These are phyloP conservation scores for Rhodotorula babjevae DNA, from an alignment of 768 basidiomycete genomes.

Conservation along the genomic window DNA sequence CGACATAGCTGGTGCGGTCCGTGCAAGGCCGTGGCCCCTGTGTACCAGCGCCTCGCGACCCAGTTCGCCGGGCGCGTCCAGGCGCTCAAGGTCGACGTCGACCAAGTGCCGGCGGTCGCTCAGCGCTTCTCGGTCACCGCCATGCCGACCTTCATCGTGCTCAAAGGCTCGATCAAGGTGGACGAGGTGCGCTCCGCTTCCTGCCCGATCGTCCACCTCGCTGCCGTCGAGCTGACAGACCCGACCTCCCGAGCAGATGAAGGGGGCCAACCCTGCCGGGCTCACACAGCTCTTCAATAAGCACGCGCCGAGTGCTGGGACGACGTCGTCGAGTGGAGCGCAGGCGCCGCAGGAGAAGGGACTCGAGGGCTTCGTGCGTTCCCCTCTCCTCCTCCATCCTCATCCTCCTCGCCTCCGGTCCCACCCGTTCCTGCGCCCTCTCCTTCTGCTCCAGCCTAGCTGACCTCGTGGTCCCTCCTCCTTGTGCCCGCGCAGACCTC, in stretches of 20 bases:
- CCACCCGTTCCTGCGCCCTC: too few species aligned
- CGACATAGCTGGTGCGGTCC: constrained; percentile 32
- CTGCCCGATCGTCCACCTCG: too few species aligned
- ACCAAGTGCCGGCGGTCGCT: constrained; percentile 66
- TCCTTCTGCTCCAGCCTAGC: too few species aligned
- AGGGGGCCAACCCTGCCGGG: constrained; percentile 39
- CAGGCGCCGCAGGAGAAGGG: constrained; percentile 32
- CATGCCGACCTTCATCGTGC: constrained; percentile 52
- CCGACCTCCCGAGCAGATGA: constrained; percentile 26
- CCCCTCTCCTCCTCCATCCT: neutral
- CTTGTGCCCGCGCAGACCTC: constrained; percentile 50
- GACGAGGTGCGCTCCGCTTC: constrained; percentile 7
- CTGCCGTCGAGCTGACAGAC: neutral
- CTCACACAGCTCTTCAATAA: constrained; percentile 34
- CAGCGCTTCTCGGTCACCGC: constrained; percentile 61
- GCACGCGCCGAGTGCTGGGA: constrained; percentile 28
- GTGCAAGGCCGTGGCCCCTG: constrained; percentile 38
- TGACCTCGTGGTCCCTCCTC: too few species aligned
- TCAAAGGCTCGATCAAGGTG: constrained; percentile 39
- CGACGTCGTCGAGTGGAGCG: neutral
- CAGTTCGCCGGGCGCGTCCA: constrained; percentile 54
- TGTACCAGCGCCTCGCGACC: constrained; percentile 54
- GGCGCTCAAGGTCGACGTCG: constrained; percentile 68
- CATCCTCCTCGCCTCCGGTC: constrained; percentile 35
- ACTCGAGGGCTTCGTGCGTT: constrained; percentile 38